These are phyloP conservation scores for Alternaria brassicae DNA, from an alignment of 2,329 filamentous ascomycete species.

Conservation along the genomic window DNA sequence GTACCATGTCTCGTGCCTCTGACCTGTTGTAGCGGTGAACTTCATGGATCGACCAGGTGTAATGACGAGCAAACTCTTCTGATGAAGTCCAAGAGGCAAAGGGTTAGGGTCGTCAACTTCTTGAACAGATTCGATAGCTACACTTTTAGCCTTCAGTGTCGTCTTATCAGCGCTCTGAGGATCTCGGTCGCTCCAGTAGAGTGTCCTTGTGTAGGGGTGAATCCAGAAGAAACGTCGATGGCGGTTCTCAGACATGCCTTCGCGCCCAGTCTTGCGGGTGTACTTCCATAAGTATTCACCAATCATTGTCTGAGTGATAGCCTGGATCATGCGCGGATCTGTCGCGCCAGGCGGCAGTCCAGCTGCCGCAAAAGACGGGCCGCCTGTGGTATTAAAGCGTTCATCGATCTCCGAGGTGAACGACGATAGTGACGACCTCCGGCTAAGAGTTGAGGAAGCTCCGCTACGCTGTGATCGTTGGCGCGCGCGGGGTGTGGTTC, in stretches of 20 bases:
- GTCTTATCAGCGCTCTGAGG: conserved; percentile 78
- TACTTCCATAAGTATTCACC: conserved; percentile 99
- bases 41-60: conserved; percentile 89
- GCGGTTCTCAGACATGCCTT: conserved; percentile 84
- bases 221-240: conserved; percentile 99
- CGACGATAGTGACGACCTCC: conserved; percentile 88
- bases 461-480: conserved; percentile 55
- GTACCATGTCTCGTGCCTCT: conserved; percentile 98
- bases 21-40: conserved; percentile 91
- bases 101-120: conserved; percentile 95
- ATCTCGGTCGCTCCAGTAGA: conserved; percentile 96
- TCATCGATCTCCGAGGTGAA: conserved; percentile 94
- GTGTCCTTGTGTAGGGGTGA: conserved; percentile 91
- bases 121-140: conserved; percentile 89
- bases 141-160: conserved; percentile 84
- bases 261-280: conserved; percentile 90
- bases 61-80: conserved; percentile 89
- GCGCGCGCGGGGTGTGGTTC: conserved; percentile 64
- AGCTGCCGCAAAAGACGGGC: conserved; percentile 55
- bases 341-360: conserved; percentile 73
- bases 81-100: conserved; percentile 90
- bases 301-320: conserved; percentile 99
- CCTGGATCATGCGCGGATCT: conserved; percentile 98
- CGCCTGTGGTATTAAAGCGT: conserved; percentile 75
- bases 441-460: conserved; percentile 61